Evolutionary conservation across 2,329 filamentous ascomycete genomes (phyloP), one percentile per base, ranked within the genome.

Genomic region (Pochonia chlamydosporia): DNA sequence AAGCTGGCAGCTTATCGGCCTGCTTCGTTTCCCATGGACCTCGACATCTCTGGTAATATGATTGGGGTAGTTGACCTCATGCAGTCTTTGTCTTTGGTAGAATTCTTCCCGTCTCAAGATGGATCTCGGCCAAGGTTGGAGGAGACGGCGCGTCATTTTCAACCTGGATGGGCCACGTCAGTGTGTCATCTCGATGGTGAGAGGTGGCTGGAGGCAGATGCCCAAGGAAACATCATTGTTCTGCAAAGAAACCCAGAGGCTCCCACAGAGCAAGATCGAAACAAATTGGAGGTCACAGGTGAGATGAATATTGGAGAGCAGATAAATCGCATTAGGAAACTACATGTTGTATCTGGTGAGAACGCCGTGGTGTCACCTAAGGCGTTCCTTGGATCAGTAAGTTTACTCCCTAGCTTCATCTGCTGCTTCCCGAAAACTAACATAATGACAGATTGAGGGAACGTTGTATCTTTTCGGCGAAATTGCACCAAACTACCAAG

Each of bases 61-160:
- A 91, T 99, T 52, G 89, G 87, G 0, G 83, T 97, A 9, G 87
- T 85, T 1, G 93, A 99, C 60, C 71, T 99, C 40, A 96, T 96
- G 87, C 96, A 97, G 68, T 95, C 89, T 2, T 74, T 95, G 21
- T 84, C 86, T 1, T 70, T 97, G 5, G 73, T 96, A 8, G 76
- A 93, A 60, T 93, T 85, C 60, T 71, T 75, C 0, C 75, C 76
- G 3, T 76, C 81, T 2, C 64, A 73, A 20, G 68, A 78, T 3
- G 80, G 77, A 1, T 65, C 78, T n/a, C 68, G 75, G 10, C 79
- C 84, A 46, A 78, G 73, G 44, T 73, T 97, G 7, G 73, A 74
- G 1, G 89, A 96, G 70, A 73, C 87, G 3, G 87, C 86, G 3
- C 79, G 91, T 18, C 89, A 96, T 61, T 89, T 85, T 56, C 82